Conservation (phyloP, 371 early-diverging fungal genomes). For the Smittium culicis region DNA sequence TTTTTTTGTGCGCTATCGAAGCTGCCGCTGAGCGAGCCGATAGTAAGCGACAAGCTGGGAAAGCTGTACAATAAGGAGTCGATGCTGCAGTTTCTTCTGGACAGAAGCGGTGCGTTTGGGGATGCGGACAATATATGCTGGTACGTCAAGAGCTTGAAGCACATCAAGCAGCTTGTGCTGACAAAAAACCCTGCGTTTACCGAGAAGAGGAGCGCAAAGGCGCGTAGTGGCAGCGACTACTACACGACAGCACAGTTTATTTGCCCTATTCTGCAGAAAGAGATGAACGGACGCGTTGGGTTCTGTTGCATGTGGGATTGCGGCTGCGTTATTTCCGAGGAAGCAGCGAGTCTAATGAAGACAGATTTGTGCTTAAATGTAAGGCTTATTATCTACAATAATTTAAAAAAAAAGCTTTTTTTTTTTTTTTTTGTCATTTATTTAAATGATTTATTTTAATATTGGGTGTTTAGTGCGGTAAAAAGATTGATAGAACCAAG, state of each 20-base stretch:
- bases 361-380: slow-evolving; percentile 7
- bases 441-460: not conserved
- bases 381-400: not conserved
- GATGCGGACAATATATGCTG: slow-evolving; percentile 68
- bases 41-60: slow-evolving; percentile 70
- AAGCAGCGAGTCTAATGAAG: slow-evolving; percentile 58
- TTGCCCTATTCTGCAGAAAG: slow-evolving; percentile 83
- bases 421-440: not conserved
- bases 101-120: slow-evolving; percentile 48
- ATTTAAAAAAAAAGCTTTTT: not conserved
- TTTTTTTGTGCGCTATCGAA: slow-evolving; percentile 81
- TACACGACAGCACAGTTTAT: slow-evolving; percentile 42
- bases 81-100: slow-evolving; percentile 67
- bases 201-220: slow-evolving; percentile 6
- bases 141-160: slow-evolving; percentile 53
- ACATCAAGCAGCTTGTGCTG: not conserved
- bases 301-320: slow-evolving; percentile 68
- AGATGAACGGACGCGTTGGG: slow-evolving; percentile 80
- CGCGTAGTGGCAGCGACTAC: slow-evolving; percentile 30
- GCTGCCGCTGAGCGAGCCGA: slow-evolving; percentile 55
- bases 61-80: slow-evolving; percentile 86
- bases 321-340: slow-evolving; percentile 79
- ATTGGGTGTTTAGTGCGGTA: not conserved
- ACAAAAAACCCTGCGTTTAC: not conserved
- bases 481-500: not conserved